These are phyloP conservation scores for Alternaria triticina DNA, from an alignment of 2,329 filamentous ascomycete genomes.

Conservation along the genomic window DNA sequence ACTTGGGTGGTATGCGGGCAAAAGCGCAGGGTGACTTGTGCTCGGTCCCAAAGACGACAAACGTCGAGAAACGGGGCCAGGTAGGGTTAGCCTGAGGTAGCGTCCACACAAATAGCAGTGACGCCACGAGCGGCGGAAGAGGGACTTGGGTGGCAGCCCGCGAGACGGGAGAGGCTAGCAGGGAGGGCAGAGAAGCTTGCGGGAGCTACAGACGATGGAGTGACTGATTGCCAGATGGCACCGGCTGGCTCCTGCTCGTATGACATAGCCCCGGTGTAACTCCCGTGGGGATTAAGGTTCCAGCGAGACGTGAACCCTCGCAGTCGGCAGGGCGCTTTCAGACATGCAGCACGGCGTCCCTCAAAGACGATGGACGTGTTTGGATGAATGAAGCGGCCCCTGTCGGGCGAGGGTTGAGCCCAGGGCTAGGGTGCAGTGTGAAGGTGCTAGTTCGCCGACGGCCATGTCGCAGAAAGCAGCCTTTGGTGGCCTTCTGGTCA, in stretches of 20 bases:
- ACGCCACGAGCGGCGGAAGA: slow-evolving; percentile 41
- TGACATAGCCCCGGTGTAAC: slow-evolving; percentile 50
- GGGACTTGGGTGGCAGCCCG: slow-evolving; percentile 40
- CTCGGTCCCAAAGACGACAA: slow-evolving; percentile 39
- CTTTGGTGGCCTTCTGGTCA: slow-evolving; percentile 18
- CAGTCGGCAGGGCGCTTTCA: slow-evolving; percentile 16
- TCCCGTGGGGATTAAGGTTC: slow-evolving; percentile 43
- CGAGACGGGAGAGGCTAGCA: slow-evolving; percentile 47
- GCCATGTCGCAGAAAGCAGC: slow-evolving; percentile 14
- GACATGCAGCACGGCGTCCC: neutral
- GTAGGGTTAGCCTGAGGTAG: slow-evolving; percentile 30
- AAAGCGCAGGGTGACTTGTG: slow-evolving; percentile 47
- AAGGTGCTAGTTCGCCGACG: slow-evolving; percentile 12
- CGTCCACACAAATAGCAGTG: slow-evolving; percentile 46
- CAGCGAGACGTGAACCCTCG: slow-evolving; percentile 37
- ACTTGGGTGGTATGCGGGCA: slow-evolving; percentile 40
- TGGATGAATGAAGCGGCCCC: slow-evolving; percentile 1
- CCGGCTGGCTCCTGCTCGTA: slow-evolving; percentile 44
- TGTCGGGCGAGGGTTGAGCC: slow-evolving; percentile 14
- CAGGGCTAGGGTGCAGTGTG: slow-evolving; percentile 5
- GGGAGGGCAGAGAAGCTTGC: slow-evolving; percentile 41
- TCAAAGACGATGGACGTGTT: neutral
- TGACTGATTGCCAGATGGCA: slow-evolving; percentile 42
- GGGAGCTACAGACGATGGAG: slow-evolving; percentile 46
- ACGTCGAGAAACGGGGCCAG: slow-evolving; percentile 39